Evolutionary conservation across 148 eudicot species (phyloP).

Genomic region (Rhododendron vialii): DNA sequence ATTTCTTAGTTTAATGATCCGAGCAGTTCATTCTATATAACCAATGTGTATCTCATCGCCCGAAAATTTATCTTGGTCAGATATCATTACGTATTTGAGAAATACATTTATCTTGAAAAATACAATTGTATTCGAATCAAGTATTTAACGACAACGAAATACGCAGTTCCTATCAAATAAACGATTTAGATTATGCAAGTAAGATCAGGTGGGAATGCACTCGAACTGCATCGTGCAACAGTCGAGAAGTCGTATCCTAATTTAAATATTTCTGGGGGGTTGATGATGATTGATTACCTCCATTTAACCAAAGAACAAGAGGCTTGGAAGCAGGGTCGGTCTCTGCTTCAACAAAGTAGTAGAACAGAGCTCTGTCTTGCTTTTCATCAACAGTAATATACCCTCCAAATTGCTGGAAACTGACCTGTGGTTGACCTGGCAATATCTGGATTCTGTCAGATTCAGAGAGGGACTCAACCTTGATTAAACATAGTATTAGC

Average conservation of each 20-base stretch:
- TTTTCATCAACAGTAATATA: slow-evolving; percentile 48
- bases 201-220: too few relatives aligned
- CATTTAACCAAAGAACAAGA: slow-evolving; percentile 85
- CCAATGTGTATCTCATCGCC: not conserved
- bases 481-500: not conserved
- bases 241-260: not conserved
- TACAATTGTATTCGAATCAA: not conserved
- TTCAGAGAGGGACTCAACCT: slow-evolving; percentile 14
- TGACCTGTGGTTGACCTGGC: slow-evolving; percentile 73
- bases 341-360: slow-evolving; percentile 73
- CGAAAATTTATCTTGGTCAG: not conserved
- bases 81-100: not conserved
- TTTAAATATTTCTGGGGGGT: not conserved
- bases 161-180: not conserved
- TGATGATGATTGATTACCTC: slow-evolving; percentile 41
- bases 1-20: not conserved
- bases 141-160: not conserved
- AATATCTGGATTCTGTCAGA: slow-evolving; percentile 35
- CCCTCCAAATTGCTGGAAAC: slow-evolving; percentile 63
- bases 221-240: not conserved
- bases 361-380: slow-evolving; percentile 49
- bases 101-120: too few relatives aligned
- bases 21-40: not conserved
- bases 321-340: slow-evolving; percentile 45
- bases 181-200: not conserved